phyloP scores from a whole-genome alignment of 306 rosid genomes.

The Cicer pinnatifidum region DNA sequence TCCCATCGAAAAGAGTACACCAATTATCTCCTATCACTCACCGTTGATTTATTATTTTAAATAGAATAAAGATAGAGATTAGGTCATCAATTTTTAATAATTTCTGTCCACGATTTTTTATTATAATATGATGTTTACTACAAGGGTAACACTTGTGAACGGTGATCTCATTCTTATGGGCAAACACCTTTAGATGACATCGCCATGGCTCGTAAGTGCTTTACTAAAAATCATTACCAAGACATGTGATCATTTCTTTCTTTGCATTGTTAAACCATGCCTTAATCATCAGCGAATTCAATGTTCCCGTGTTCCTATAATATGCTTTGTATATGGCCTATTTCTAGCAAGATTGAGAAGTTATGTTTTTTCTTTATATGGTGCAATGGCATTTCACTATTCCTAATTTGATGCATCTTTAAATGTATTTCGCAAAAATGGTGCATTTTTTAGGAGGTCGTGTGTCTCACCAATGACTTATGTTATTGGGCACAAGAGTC shows the following conservation, averaged over 20 bases:
- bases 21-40: not conserved
- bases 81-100: no score
- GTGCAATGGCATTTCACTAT: not conserved
- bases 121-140: no score
- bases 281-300: conserved; percentile 11
- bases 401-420: no score
- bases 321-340: conserved; percentile 12
- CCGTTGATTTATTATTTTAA: not conserved
- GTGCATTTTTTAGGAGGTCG: not conserved
- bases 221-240: conserved; percentile 14
- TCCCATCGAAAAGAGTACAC: not conserved
- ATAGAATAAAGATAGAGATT: not conserved
- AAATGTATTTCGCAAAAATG: not conserved
- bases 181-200: not conserved
- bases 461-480: not conserved
- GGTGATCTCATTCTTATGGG: not conserved
- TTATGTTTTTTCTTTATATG: not conserved
- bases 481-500: no score
- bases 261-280: conserved; percentile 31
- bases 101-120: no score
- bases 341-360: not conserved
- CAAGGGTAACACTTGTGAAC: not conserved
- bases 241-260: conserved; percentile 8
- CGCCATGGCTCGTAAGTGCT: not conserved
- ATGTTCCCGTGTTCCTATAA: not conserved